Percentiles rank a stretch among this genome's conserved stretches.
Evolutionary conservation across 2,329 filamentous ascomycete species (phyloP).

Genomic region (Chaetomium sp.): DNA sequence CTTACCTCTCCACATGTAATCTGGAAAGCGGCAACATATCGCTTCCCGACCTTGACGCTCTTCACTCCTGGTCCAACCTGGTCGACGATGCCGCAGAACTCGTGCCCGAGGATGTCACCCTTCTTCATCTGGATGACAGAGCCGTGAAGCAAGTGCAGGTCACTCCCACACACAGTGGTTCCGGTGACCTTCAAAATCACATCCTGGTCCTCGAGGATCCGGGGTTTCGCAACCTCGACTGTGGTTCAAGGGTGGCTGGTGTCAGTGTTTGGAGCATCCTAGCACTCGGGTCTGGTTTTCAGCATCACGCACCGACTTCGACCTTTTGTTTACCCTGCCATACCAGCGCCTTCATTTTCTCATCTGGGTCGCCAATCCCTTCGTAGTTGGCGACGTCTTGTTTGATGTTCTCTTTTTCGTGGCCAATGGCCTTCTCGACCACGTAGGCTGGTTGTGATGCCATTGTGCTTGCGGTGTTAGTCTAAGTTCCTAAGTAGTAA

Average conservation of each 20-base stretch:
- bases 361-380: conserved; percentile 47
- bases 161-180: conserved; percentile 61
- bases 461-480: conserved; percentile 49
- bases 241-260: background rate
- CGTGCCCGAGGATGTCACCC: conserved; percentile 68
- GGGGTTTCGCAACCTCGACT: conserved; percentile 69
- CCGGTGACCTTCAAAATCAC: conserved; percentile 78
- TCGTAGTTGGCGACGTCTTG: conserved; percentile 70
- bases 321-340: conserved; percentile 85
- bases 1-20: conserved; percentile 64
- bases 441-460: conserved; percentile 68
- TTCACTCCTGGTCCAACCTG: conserved; percentile 57
- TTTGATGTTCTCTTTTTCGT: conserved; percentile 64
- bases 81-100: conserved; percentile 60
- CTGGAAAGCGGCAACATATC: conserved; percentile 85
- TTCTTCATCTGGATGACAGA: conserved; percentile 60
- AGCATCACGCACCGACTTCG: conserved; percentile 55
- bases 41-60: conserved; percentile 59
- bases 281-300: background rate
- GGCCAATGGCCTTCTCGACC: conserved; percentile 68
- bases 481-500: no score
- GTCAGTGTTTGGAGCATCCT: background rate
- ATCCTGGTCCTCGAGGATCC: conserved; percentile 71
- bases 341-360: conserved; percentile 76
- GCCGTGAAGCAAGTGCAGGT: conserved; percentile 60